phyloP scores from a whole-genome alignment of 495 filamentous ascomycete genomes.

The Talaromyces adpressus region DNA sequence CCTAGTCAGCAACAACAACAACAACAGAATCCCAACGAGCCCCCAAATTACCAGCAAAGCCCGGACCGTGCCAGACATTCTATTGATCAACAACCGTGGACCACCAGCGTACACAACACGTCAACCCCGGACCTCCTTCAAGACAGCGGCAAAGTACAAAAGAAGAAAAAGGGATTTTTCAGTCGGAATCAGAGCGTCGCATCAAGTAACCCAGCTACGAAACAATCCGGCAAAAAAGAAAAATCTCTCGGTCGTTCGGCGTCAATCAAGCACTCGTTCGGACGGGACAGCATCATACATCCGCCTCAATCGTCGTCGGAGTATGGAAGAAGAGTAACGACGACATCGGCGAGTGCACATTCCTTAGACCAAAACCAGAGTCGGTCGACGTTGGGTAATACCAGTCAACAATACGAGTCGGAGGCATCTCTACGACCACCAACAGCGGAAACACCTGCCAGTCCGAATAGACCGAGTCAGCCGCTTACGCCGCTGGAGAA shows the following conservation, averaged over 20 bases:
- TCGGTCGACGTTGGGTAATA: not conserved
- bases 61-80: conserved; percentile 21
- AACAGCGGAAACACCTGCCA: conserved; percentile 20
- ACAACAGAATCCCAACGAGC: conserved; percentile 14
- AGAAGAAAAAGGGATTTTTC: conserved; percentile 10
- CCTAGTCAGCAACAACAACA: conserved; percentile 16
- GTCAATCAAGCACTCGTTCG: conserved; percentile 5
- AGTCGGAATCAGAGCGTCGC: conserved; percentile 3
- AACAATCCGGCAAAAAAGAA: conserved; percentile 1
- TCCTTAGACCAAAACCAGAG: not conserved
- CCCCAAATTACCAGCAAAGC: conserved; percentile 17
- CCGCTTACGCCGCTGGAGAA: not conserved
- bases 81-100: conserved; percentile 22
- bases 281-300: not conserved
- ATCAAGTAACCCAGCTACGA: not conserved
- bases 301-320: not conserved
- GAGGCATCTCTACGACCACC: conserved; percentile 21
- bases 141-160: conserved; percentile 12
- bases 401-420: conserved; percentile 9
- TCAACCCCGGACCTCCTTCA: conserved; percentile 9
- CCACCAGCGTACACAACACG: conserved; percentile 23
- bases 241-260: conserved; percentile 4
- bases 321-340: not conserved
- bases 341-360: not conserved
- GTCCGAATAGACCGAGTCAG: not conserved